Evolutionary conservation across 495 filamentous ascomycete species (phyloP).

Genomic region (Oleoguttula mirabilis): DNA sequence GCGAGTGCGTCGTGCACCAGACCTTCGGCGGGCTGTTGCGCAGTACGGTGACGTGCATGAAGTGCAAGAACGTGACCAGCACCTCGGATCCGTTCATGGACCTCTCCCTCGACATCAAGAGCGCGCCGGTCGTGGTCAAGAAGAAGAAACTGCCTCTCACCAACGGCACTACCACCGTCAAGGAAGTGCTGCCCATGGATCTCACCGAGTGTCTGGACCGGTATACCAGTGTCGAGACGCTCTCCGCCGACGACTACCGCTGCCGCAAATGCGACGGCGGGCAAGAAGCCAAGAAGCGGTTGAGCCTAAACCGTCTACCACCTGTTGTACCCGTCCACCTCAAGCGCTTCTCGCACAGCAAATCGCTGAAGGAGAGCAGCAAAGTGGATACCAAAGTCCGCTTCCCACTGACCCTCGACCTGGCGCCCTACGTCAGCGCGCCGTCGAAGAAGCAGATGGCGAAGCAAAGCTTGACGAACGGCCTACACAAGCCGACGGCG

Average conservation of each 20-base stretch:
- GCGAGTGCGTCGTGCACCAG: constrained; percentile 78
- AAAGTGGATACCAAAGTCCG: constrained; percentile 73
- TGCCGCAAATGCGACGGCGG: constrained; percentile 63
- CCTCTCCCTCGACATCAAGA: constrained; percentile 67
- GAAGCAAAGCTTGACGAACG: too few relatives aligned
- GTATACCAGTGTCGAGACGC: constrained; percentile 58
- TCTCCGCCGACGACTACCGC: constrained; percentile 52
- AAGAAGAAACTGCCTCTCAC: constrained; percentile 28
- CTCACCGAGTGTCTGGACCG: constrained; percentile 69
- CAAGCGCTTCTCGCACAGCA: constrained; percentile 35
- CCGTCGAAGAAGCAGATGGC: too few relatives aligned
- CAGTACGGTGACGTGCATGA: constrained; percentile 75
- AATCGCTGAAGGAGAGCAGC: constrained; percentile 30
- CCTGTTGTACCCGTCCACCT: constrained; percentile 84
- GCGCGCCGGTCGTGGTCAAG: constrained; percentile 39
- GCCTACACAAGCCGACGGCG: background rate
- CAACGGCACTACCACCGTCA: constrained; percentile 18
- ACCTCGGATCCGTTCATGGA: constrained; percentile 78
- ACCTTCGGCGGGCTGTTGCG: constrained; percentile 80
- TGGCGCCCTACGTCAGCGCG: constrained; percentile 70
- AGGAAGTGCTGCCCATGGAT: constrained; percentile 17
- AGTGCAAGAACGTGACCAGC: constrained; percentile 64
- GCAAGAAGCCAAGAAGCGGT: constrained; percentile 62
- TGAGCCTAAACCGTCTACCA: constrained; percentile 66
- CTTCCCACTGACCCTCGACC: constrained; percentile 76